Conservation (phyloP, 1,284 basidiomycete species). For the Rhodotorula sp. region DNA sequence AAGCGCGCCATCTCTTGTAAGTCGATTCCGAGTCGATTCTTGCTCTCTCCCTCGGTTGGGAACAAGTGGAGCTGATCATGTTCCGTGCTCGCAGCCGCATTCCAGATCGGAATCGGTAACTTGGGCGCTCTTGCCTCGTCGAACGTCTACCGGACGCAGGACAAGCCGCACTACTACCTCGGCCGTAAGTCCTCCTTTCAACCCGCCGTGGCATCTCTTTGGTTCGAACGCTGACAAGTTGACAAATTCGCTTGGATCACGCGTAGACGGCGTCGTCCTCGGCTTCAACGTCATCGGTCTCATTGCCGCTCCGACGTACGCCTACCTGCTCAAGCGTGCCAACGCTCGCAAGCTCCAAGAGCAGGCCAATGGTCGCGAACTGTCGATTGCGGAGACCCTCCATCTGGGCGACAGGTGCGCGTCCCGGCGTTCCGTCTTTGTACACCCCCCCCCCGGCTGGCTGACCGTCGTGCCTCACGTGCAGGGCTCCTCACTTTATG, state of each 20-base stretch:
- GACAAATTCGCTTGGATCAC: background rate
- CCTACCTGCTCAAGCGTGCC: constrained; percentile 58
- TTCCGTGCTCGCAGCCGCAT: constrained; percentile 45
- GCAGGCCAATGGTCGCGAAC: too few species aligned
- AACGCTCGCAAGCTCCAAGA: constrained; percentile 52
- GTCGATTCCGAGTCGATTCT: background rate
- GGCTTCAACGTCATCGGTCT: constrained; percentile 67
- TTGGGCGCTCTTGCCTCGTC: constrained; percentile 47
- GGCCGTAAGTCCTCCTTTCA: constrained; percentile 58
- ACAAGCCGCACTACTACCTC: constrained; percentile 61
- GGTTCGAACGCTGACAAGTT: background rate
- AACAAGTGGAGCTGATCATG: background rate
- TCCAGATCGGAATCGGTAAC: constrained; percentile 65
- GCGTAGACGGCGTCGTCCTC: constrained; percentile 61
- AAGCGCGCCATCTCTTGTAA: constrained; percentile 55
- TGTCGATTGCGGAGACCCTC: constrained; percentile 40
- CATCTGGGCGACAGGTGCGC: constrained; percentile 41
- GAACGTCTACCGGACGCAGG: constrained; percentile 54
- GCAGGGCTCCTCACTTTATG: constrained; percentile 31
- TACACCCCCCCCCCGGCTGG: too few species aligned
- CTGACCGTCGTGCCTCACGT: background rate
- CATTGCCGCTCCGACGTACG: constrained; percentile 56
- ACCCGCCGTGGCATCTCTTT: background rate
- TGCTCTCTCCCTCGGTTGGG: background rate
- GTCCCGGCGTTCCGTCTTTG: background rate